Percentiles rank a stretch among this genome's conserved stretches.
These are phyloP conservation scores for Boletus fagicola DNA, from an alignment of 768 basidiomycete species.

Conservation along the genomic window DNA sequence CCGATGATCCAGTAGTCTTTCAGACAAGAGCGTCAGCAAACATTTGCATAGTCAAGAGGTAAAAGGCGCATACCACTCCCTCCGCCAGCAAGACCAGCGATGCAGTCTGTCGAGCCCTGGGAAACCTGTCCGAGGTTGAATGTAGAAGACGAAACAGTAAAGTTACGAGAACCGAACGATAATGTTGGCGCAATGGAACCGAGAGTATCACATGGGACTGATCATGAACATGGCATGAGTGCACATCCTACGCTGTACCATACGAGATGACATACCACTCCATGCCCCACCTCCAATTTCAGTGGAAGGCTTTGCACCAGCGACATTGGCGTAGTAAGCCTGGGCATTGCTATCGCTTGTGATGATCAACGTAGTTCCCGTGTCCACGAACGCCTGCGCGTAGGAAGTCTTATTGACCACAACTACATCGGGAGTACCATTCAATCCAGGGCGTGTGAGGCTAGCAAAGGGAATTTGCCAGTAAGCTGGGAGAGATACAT, in stretches of 20 bases:
- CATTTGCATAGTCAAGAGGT: not conserved
- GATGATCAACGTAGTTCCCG: slow-evolving; percentile 29
- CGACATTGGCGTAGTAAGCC: slow-evolving; percentile 30
- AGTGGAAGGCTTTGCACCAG: slow-evolving; percentile 27
- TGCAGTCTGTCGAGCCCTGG: slow-evolving; percentile 33
- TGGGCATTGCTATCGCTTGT: slow-evolving; percentile 26
- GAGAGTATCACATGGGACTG: slow-evolving; percentile 34
- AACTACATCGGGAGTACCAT: slow-evolving; percentile 21
- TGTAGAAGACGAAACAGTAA: slow-evolving; percentile 34
- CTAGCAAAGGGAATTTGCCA: slow-evolving; percentile 39
- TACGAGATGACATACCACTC: slow-evolving; percentile 26
- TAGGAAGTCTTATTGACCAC: slow-evolving; percentile 23
- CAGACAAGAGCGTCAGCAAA: not conserved
- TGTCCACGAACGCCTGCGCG: slow-evolving; percentile 37
- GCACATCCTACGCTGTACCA: too few relatives aligned
- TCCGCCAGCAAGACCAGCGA: slow-evolving; percentile 37
- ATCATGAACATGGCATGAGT: slow-evolving; percentile 2
- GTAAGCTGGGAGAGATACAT: slow-evolving; percentile 33
- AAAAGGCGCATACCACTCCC: slow-evolving; percentile 19
- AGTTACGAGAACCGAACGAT: slow-evolving; percentile 39
- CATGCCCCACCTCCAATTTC: slow-evolving; percentile 35
- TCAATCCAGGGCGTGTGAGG: slow-evolving; percentile 25
- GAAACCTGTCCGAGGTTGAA: slow-evolving; percentile 44
- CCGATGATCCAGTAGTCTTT: slow-evolving; percentile 35
- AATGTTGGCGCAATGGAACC: slow-evolving; percentile 32